Conservation (phyloP, 768 basidiomycete species). For the Boletus rex-veris region DNA sequence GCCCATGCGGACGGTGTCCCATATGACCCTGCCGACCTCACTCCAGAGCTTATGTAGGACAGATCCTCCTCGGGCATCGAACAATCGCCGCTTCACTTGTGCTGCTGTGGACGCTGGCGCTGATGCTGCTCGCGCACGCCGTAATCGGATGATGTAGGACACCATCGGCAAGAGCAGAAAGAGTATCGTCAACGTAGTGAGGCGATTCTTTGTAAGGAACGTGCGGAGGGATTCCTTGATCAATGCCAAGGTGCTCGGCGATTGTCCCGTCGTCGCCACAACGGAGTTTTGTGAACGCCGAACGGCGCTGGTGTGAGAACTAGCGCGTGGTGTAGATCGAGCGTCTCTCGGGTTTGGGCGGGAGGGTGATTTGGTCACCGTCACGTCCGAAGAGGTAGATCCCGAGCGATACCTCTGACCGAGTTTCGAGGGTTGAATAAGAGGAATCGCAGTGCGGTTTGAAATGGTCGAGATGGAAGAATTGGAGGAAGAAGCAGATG, state of each 20-base stretch:
- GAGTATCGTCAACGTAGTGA: slow-evolving; percentile 44
- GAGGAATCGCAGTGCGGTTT: slow-evolving; percentile 67
- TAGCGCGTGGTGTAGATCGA: slow-evolving; percentile 8
- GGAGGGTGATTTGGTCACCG: slow-evolving; percentile 21
- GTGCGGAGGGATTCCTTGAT: slow-evolving; percentile 47
- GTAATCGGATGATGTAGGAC: slow-evolving; percentile 49
- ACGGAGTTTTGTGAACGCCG: slow-evolving; percentile 11
- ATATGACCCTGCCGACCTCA: slow-evolving; percentile 49
- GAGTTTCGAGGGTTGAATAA: slow-evolving; percentile 11
- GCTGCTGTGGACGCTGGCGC: slow-evolving; percentile 45
- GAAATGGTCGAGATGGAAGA: slow-evolving; percentile 72
- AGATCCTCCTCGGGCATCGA: slow-evolving; percentile 38
- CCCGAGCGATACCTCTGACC: slow-evolving; percentile 11
- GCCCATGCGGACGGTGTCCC: slow-evolving; percentile 72
- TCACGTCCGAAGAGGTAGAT: slow-evolving; percentile 25
- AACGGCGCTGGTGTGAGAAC: slow-evolving; percentile 13
- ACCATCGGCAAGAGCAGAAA: slow-evolving; percentile 41
- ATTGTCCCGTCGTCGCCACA: slow-evolving; percentile 14
- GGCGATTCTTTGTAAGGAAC: slow-evolving; percentile 45
- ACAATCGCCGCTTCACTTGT: slow-evolving; percentile 53
- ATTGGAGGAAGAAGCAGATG: slow-evolving; percentile 55
- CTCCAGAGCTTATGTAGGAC: slow-evolving; percentile 45
- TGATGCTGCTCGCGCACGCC: slow-evolving; percentile 35
- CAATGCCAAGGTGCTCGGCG: slow-evolving; percentile 35
- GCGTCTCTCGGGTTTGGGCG: slow-evolving; percentile 5